Conservation (phyloP, 352 stramenopile genomes). For the Pythium apleroticum region DNA sequence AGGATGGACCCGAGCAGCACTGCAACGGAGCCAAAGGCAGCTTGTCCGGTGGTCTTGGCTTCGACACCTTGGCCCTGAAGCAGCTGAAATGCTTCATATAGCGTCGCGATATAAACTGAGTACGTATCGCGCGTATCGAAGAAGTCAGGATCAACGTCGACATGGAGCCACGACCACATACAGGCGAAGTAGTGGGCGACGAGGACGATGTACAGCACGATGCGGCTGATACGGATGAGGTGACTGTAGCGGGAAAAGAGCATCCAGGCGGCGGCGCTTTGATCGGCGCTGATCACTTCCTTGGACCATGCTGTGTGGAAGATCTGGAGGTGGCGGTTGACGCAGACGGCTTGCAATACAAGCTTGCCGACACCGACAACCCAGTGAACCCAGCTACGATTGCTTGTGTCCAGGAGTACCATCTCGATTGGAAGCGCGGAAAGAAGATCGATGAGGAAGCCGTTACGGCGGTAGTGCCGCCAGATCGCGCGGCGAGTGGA, state of each 20-base stretch:
- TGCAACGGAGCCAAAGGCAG: conserved; percentile 42
- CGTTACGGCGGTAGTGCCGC: conserved; percentile 33
- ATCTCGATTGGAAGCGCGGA: not conserved
- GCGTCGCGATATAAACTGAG: conserved; percentile 14
- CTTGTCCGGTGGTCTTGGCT: conserved; percentile 31
- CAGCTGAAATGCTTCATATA: conserved; percentile 49
- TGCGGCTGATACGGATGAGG: conserved; percentile 37
- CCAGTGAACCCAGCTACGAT: conserved; percentile 8
- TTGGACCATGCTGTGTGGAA: conserved; percentile 31
- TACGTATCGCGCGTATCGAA: not conserved
- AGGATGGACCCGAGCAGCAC: conserved; percentile 57
- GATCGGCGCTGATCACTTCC: conserved; percentile 28
- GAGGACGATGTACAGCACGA: conserved; percentile 39
- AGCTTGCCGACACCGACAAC: conserved; percentile 19
- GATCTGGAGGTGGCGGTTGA: conserved; percentile 33
- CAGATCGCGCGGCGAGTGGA: conserved; percentile 36
- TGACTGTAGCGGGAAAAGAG: conserved; percentile 51
- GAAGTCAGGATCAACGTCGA: conserved; percentile 3
- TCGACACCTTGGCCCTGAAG: conserved; percentile 54
- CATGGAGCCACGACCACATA: conserved; percentile 36
- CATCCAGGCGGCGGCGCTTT: conserved; percentile 38
- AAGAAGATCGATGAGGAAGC: conserved; percentile 18
- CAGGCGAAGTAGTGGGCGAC: conserved; percentile 56
- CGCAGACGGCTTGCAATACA: conserved; percentile 11
- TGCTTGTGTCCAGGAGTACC: not conserved